Evolutionary conservation across 225 moss, liverwort and hornwort genomes (phyloP).

Genomic region (Asterella californica): DNA sequence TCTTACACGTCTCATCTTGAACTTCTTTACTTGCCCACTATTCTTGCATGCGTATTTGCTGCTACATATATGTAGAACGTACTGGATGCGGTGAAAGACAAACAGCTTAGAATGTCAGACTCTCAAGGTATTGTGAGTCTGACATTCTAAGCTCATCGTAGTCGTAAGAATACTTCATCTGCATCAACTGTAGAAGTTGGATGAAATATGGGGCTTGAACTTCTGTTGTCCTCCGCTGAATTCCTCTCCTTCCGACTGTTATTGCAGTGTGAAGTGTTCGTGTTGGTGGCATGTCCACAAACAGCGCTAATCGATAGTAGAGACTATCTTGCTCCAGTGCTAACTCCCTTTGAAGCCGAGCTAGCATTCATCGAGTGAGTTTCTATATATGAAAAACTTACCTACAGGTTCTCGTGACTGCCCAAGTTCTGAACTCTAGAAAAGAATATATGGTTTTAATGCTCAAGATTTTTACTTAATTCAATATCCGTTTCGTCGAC

Average conservation of each 20-base stretch:
- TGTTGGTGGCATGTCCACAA: slow-evolving; percentile 89
- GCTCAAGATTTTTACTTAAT: not conserved
- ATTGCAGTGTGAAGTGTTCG: slow-evolving; percentile 80
- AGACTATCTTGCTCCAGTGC: slow-evolving; percentile 85
- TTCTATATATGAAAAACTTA: not conserved
- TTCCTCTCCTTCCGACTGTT: not conserved
- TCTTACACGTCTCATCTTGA: slow-evolving; percentile 22
- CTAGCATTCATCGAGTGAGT: slow-evolving; percentile 71
- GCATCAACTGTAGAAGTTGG: not conserved
- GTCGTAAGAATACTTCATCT: not conserved
- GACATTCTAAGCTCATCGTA: not conserved
- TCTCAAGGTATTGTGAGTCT: not conserved
- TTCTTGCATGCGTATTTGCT: not conserved
- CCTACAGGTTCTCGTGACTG: not conserved
- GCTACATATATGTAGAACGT: not conserved
- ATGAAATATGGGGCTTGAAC: not conserved
- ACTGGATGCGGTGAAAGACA: not conserved
- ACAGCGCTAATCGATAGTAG: slow-evolving; percentile 80
- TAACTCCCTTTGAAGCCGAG: slow-evolving; percentile 94
- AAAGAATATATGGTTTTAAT: not conserved
- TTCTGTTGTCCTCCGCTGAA: not conserved
- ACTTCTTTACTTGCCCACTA: not conserved
- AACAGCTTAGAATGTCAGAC: too few relatives aligned
- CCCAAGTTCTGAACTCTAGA: not conserved
- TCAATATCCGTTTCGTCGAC: not conserved